Evolutionary conservation across 2,329 filamentous ascomycete species (phyloP).

Genomic region (Alternaria sp.): DNA sequence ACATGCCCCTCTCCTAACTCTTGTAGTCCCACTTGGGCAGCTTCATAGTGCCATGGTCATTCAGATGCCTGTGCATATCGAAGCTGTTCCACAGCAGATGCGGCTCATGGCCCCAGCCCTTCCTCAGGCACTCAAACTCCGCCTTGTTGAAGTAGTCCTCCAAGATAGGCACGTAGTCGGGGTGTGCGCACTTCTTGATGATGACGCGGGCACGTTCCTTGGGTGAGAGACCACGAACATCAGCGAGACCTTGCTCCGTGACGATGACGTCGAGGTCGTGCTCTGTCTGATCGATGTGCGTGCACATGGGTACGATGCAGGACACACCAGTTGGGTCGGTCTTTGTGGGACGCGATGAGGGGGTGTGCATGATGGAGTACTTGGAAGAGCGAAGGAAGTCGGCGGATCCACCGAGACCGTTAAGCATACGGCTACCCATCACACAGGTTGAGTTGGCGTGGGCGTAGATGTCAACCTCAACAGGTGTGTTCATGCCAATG

Average conservation of each 20-base stretch:
- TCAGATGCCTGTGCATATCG: conserved; percentile 85
- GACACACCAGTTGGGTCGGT: conserved; percentile 80
- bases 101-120: conserved; percentile 90
- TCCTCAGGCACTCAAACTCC: conserved; percentile 82
- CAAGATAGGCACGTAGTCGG: conserved; percentile 82
- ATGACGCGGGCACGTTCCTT: conserved; percentile 83
- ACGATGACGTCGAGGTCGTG: conserved; percentile 91
- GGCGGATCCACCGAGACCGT: conserved; percentile 80
- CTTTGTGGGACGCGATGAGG: conserved; percentile 79
- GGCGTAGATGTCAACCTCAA: conserved; percentile 93
- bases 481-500: conserved; percentile 94
- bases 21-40: conserved; percentile 66
- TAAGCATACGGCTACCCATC: conserved; percentile 86
- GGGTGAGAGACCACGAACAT: conserved; percentile 81
- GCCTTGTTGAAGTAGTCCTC: conserved; percentile 84
- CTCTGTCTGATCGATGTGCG: conserved; percentile 90
- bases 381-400: conserved; percentile 82
- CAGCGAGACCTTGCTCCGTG: conserved; percentile 78
- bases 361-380: conserved; percentile 94
- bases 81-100: conserved; percentile 86
- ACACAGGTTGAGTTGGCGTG: conserved; percentile 92
- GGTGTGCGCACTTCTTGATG: conserved; percentile 85
- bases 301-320: conserved; percentile 94
- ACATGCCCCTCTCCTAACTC: conserved; percentile 13
- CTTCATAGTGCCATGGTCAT: conserved; percentile 90